These are phyloP conservation scores for Arachis stenosperma DNA, from an alignment of 306 rosid genomes.

Conservation along the genomic window DNA sequence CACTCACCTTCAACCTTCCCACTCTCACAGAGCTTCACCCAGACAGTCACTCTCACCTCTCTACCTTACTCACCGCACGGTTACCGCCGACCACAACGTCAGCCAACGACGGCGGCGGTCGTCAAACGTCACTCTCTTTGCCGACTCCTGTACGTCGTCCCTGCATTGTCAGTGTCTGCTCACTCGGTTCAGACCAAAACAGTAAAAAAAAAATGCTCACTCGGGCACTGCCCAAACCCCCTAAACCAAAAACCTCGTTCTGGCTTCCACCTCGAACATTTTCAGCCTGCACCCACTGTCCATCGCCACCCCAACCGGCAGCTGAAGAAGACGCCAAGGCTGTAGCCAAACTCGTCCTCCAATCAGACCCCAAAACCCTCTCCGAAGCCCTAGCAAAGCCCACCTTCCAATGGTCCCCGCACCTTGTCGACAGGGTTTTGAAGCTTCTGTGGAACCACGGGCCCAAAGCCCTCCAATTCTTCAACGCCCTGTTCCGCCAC, in stretches of 20 bases:
- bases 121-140: too few relatives aligned
- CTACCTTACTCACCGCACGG: too few relatives aligned
- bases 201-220: not conserved
- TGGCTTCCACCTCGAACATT: not conserved
- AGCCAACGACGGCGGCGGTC: too few relatives aligned
- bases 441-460: constrained; percentile 74
- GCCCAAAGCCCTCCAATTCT: constrained; percentile 41
- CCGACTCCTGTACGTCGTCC: too few relatives aligned
- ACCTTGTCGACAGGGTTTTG: constrained; percentile 37
- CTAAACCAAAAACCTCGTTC: constrained; percentile 25
- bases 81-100: too few relatives aligned
- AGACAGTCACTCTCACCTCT: too few relatives aligned
- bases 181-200: too few relatives aligned
- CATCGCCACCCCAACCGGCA: not conserved
- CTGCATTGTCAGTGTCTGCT: too few relatives aligned
- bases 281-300: constrained; percentile 21
- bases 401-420: constrained; percentile 56
- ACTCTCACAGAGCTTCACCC: too few relatives aligned
- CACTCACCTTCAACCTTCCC: too few relatives aligned
- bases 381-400: constrained; percentile 45
- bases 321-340: constrained; percentile 40
- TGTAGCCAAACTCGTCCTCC: constrained; percentile 42
- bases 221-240: not conserved
- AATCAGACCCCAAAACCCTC: not conserved
- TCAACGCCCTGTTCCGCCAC: too few relatives aligned